These are phyloP conservation scores for Periconia sp. DNA, from an alignment of 2,329 filamentous ascomycete species.

Conservation along the genomic window DNA sequence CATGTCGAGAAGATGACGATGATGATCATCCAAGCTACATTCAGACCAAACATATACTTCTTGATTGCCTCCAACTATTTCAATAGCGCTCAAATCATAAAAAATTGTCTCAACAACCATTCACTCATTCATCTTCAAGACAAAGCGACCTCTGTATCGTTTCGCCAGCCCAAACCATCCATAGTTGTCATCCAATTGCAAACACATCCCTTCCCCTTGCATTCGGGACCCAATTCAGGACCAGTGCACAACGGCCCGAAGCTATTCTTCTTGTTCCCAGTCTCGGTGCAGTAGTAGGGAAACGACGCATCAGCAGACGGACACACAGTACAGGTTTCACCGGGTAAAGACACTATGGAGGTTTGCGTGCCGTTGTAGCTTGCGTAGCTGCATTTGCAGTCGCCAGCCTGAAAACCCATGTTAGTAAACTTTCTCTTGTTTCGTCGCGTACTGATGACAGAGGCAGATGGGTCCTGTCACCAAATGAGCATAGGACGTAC, in stretches of 20 bases:
- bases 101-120: no score
- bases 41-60: no score
- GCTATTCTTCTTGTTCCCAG: conserved; percentile 11
- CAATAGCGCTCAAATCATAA: no score
- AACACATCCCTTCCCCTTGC: conserved; percentile 11
- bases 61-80: no score
- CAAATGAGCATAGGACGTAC: no score
- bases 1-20: no score
- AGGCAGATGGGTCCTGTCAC: no score
- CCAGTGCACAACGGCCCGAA: conserved; percentile 15
- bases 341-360: conserved; percentile 5
- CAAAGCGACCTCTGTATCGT: not conserved
- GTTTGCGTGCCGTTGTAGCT: not conserved
- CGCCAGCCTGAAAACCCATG: no score
- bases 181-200: conserved; percentile 9
- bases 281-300: conserved; percentile 11
- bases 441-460: no score
- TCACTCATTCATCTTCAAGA: no score
- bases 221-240: conserved; percentile 1
- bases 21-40: no score
- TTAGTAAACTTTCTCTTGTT: no score
- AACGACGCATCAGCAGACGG: not conserved
- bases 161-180: not conserved
- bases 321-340: conserved; percentile 13
- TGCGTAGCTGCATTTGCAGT: conserved; percentile 10